These are phyloP conservation scores for Neofusicoccum umdonicola DNA, from an alignment of 2,329 filamentous ascomycete genomes.

Conservation along the genomic window DNA sequence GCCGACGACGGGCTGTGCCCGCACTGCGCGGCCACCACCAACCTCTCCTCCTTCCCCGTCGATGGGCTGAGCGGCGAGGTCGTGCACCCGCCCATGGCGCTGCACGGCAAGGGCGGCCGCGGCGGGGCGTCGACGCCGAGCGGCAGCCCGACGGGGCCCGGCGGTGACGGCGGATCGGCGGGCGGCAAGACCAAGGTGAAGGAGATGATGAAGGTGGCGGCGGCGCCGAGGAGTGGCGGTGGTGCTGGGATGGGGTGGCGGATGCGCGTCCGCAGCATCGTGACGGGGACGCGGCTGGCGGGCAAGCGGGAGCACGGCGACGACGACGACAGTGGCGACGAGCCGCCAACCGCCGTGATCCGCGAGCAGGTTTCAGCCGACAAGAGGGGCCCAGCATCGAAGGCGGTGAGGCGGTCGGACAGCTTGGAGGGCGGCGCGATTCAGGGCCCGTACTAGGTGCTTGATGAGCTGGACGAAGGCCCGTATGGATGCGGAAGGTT, in stretches of 20 bases:
- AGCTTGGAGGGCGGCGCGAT: neutral
- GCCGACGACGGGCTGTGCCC: constrained; percentile 1
- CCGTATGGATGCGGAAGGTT: neutral
- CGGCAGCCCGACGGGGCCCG: too few relatives aligned
- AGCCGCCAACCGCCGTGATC: neutral
- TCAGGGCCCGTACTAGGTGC: neutral
- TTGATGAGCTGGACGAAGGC: neutral
- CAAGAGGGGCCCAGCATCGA: neutral
- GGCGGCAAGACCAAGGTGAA: neutral
- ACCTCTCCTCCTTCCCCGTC: neutral
- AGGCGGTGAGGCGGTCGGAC: neutral
- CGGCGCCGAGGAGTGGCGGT: neutral
- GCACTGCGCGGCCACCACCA: neutral
- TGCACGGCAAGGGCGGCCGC: neutral
- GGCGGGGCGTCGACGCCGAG: too few relatives aligned
- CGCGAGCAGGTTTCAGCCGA: neutral
- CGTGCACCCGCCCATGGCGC: neutral
- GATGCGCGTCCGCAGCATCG: neutral
- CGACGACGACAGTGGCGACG: neutral
- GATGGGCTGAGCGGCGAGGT: neutral
- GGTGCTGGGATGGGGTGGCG: neutral
- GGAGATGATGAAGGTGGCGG: neutral
- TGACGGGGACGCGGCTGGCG: neutral
- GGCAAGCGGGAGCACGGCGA: neutral
- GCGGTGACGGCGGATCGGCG: too few relatives aligned